A percentile compares a stretch with the other conserved stretches of the same genome.
Evolutionary conservation across 257 asterid species (phyloP).

Genomic region (Plantago elongata): DNA sequence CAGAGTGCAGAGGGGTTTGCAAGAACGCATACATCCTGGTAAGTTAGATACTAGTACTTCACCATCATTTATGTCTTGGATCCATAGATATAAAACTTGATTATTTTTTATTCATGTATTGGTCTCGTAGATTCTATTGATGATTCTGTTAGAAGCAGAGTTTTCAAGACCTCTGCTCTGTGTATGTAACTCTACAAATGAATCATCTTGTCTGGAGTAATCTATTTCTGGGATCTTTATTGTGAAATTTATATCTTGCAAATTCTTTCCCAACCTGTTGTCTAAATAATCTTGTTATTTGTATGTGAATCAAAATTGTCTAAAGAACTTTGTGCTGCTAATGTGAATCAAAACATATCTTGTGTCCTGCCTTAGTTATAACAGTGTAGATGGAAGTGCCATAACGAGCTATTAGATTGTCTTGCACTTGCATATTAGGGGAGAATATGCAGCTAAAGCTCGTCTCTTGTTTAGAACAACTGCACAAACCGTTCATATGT

Average conservation of each 20-base stretch:
- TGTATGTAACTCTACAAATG: no score
- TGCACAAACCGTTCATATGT: not conserved
- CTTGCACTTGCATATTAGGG: not conserved
- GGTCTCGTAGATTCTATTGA: not conserved
- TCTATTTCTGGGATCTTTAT: not conserved
- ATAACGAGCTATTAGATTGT: not conserved
- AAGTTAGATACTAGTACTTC: conserved; percentile 10
- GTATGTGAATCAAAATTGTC: not conserved
- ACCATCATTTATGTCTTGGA: conserved; percentile 13
- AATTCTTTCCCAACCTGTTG: no score
- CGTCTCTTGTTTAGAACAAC: not conserved
- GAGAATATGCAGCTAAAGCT: not conserved
- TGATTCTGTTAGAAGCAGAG: not conserved
- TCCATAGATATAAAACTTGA: not conserved
- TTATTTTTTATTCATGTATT: not conserved
- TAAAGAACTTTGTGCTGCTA: not conserved
- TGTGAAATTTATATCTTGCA: not conserved
- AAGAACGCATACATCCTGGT: conserved; percentile 12
- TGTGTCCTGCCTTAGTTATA: not conserved
- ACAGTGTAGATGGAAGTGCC: not conserved
- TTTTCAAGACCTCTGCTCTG: not conserved
- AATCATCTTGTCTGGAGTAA: not conserved
- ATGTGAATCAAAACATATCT: not conserved
- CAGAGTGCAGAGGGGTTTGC: conserved; percentile 15
- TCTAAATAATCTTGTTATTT: no score